Evolutionary conservation across 352 stramenopile genomes (phyloP).

Genomic region (Globisporangium spinosum): DNA sequence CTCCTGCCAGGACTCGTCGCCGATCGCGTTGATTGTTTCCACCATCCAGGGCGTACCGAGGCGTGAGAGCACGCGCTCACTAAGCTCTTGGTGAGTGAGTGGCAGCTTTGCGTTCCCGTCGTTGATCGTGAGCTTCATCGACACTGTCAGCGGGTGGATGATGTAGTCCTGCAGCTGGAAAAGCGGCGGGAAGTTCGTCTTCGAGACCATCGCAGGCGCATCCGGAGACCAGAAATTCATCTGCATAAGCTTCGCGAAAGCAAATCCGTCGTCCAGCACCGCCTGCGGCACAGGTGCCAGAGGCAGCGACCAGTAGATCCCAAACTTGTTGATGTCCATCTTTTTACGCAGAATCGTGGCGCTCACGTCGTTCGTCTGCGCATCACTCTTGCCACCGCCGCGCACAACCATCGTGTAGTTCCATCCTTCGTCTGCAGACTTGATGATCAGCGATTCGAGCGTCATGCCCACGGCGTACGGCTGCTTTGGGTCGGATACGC

Average conservation of each 20-base stretch:
- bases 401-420: conserved; percentile 84
- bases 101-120: conserved; percentile 75
- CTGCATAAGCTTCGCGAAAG: conserved; percentile 71
- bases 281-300: conserved; percentile 39
- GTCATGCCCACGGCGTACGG: conserved; percentile 70
- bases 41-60: conserved; percentile 80
- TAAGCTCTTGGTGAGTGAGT: conserved; percentile 76
- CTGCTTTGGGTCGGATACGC: conserved; percentile 34
- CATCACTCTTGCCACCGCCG: conserved; percentile 19
- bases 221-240: conserved; percentile 42
- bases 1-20: conserved; percentile 59
- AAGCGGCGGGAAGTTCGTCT: conserved; percentile 25
- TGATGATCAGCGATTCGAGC: conserved; percentile 76
- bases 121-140: conserved; percentile 80
- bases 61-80: conserved; percentile 58
- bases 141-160: conserved; percentile 67
- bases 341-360: conserved; percentile 71
- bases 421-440: conserved; percentile 75
- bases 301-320: conserved; percentile 72
- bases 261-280: conserved; percentile 45
- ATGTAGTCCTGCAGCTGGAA: conserved; percentile 61
- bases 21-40: conserved; percentile 70
- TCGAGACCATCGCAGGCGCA: conserved; percentile 15
- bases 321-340: conserved; percentile 79
- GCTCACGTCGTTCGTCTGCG: conserved; percentile 2